Evolutionary conservation across 441 rosid genomes (phyloP), one percentile per base, ranked within the genome.

Genomic region (Brassica hybrid): DNA sequence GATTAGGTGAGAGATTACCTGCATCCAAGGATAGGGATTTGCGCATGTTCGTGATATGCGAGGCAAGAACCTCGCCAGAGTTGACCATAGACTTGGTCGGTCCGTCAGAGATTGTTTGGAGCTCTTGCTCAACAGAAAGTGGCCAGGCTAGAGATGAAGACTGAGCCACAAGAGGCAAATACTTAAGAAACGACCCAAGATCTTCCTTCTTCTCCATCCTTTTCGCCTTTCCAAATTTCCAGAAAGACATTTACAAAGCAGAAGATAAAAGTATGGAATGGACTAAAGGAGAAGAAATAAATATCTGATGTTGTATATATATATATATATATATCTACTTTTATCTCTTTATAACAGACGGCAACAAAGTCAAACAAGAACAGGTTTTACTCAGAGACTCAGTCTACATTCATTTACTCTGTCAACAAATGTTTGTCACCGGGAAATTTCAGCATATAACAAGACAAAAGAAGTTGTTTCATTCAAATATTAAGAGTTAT

Each of bases 101-200:
- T 4, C 95, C 95, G 25, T 63, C 58, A 2, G 91, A 85, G 75
- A 91, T 79, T 32, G 80, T 76, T 75, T 84, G 83, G 17, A 90
- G 88, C 65, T 84, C 81, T 77, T 89, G 90, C 64, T 81, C 87
- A 16, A 85, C 80, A 54, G 77, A 75, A 32, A 86, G 78, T 21
- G 91, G 89, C 98, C 97, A 93, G 48, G 76, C 84, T 52, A 90
- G 83, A 12, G 69, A 71, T 8, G 86, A 85, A 17, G 90, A 84
- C 80, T 86, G 82, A 14, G 72, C 23, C 65, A 80, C 68, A 69
- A 91, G 71, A 1, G 95, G 98, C 73, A 93, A 76, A 68, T 76
- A 88, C 14, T 81, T 78, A 52, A 85, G 64, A 5, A 93, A 78
- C 10, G 94, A 86, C 34, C 68, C 73, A 74, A 84, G 71, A 65